Conservation (phyloP, 805 yeast species). For the Myxozyma neglecta region DNA sequence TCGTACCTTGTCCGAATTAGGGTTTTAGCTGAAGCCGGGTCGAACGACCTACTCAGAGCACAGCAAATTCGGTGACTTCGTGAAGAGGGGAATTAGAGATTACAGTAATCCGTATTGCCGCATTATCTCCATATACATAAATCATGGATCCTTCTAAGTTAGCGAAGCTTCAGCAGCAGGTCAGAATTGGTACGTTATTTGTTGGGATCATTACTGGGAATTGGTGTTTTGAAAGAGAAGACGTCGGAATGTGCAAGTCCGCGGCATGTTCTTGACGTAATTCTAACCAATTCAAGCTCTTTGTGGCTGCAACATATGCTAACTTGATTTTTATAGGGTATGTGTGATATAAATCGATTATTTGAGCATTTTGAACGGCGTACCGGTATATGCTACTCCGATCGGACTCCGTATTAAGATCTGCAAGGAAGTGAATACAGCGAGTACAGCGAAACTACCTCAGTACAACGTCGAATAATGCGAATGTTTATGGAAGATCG, state of each 20-base stretch:
- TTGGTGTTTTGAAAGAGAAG: not conserved
- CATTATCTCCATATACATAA: not conserved
- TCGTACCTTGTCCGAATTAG: conserved; percentile 1
- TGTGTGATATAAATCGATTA: not conserved
- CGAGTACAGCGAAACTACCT: not conserved
- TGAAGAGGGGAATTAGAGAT: conserved; percentile 1
- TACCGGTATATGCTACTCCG: not conserved
- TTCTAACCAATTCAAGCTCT: no score
- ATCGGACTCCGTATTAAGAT: not conserved
- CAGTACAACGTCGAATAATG: not conserved
- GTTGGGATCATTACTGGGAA: not conserved
- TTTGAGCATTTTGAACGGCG: not conserved
- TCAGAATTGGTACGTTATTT: conserved; percentile 66
- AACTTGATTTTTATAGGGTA: not conserved
- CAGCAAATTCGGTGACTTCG: not conserved
- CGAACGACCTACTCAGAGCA: not conserved
- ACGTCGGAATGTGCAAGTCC: not conserved
- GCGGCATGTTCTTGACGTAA: no score
- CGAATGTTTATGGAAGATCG: not conserved
- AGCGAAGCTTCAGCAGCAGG: conserved; percentile 77
- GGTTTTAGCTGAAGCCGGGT: not conserved
- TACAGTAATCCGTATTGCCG: not conserved
- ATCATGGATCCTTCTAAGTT: conserved; percentile 61
- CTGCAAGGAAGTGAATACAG: not conserved
- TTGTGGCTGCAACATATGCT: not conserved